These are phyloP conservation scores for Auricularia cornea DNA, from an alignment of 768 basidiomycete genomes.

Conservation along the genomic window DNA sequence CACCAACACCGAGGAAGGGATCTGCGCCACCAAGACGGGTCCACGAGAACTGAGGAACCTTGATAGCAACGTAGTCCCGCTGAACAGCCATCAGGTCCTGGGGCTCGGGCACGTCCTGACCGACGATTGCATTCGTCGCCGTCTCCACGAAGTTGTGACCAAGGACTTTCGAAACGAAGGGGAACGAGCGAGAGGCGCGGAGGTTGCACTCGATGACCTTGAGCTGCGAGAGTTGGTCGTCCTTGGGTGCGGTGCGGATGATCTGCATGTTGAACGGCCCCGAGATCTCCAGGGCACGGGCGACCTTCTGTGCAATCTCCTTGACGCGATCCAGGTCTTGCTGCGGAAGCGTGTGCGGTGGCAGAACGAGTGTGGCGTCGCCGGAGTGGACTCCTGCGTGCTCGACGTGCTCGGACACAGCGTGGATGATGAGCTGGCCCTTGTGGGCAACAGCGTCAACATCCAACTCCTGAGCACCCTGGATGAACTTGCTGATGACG, in stretches of 20 bases:
- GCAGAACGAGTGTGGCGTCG: conserved; percentile 94
- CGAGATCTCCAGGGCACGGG: conserved; percentile 88
- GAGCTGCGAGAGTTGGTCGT: conserved; percentile 54
- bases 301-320: conserved; percentile 91
- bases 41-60: conserved; percentile 98
- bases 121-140: conserved; percentile 81
- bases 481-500: conserved; percentile 98
- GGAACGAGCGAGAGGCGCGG: conserved; percentile 96
- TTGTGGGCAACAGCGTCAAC: conserved; percentile 94
- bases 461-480: conserved; percentile 95
- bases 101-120: conserved; percentile 80
- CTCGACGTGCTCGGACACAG: conserved; percentile 97
- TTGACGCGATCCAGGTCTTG: conserved; percentile 82
- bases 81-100: conserved; percentile 85
- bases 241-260: conserved; percentile 67
- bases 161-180: conserved; percentile 97
- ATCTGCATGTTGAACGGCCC: conserved; percentile 99
- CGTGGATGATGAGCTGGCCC: conserved; percentile 87
- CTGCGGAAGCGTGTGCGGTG: conserved; percentile 74
- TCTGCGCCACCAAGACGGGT: conserved; percentile 92
- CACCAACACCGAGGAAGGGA: conserved; percentile 91
- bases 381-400: conserved; percentile 98
- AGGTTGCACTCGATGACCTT: conserved; percentile 99
- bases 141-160: conserved; percentile 96
- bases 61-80: conserved; percentile 89